These are phyloP conservation scores for Candida chilensis DNA, from an alignment of 805 yeast species.

Conservation along the genomic window DNA sequence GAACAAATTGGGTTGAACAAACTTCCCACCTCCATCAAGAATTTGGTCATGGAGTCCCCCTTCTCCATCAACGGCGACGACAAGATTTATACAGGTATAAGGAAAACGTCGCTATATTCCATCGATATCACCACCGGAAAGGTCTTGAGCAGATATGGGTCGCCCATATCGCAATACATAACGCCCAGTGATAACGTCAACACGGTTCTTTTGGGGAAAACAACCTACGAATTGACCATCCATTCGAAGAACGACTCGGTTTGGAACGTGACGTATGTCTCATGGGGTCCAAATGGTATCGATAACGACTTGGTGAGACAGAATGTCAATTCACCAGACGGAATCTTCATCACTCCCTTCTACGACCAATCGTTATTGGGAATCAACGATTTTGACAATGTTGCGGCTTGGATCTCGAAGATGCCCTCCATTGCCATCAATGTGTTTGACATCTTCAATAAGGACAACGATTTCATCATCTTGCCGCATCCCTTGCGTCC, in stretches of 20 bases:
- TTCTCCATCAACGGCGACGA: conserved; percentile 69
- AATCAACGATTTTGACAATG: conserved; percentile 55
- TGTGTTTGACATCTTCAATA: conserved; percentile 68
- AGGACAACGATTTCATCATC: conserved; percentile 29
- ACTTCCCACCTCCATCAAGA: conserved; percentile 72
- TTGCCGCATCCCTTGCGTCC: conserved; percentile 63
- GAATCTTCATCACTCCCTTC: conserved; percentile 73
- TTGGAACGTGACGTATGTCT: conserved; percentile 81
- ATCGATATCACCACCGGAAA: conserved; percentile 71
- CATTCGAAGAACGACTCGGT: conserved; percentile 60
- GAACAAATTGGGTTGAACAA: conserved; percentile 67
- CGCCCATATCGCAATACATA: conserved; percentile 13
- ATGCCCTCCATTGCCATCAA: conserved; percentile 66
- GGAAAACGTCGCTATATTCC: conserved; percentile 67
- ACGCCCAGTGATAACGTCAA: conserved; percentile 14
- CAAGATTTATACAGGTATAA: conserved; percentile 79
- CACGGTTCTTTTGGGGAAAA: conserved; percentile 55
- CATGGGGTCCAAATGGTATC: conserved; percentile 89
- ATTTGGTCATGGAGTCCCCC: conserved; percentile 76
- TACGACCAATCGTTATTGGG: conserved; percentile 77
- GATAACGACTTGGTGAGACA: conserved; percentile 45
- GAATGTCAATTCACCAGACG: conserved; percentile 54
- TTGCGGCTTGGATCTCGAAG: conserved; percentile 72
- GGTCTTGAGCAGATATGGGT: conserved; percentile 61
- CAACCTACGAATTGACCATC: conserved; percentile 67